Conservation (phyloP, 139 green algal species). For the Chlamydomonas sphaeroides region DNA sequence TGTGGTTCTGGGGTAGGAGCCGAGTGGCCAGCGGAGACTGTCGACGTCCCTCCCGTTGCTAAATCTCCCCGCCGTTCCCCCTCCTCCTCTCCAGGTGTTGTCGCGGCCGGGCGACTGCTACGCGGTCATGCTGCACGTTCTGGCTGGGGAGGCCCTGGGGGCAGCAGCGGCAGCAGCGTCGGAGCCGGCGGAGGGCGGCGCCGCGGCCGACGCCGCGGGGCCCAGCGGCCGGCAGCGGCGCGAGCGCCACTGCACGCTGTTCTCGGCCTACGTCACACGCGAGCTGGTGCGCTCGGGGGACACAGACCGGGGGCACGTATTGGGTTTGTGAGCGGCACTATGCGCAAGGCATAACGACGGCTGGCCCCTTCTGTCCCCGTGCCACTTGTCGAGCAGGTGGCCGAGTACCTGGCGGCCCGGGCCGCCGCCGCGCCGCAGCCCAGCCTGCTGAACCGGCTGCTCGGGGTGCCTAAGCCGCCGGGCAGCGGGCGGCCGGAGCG, state of each 20-base stretch:
- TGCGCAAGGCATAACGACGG: too few species aligned
- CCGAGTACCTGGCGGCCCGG: neutral
- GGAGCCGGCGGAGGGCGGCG: too few species aligned
- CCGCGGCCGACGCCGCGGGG: neutral
- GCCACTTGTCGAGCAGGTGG: too few species aligned
- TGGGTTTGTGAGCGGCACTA: too few species aligned
- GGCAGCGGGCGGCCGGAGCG: constrained; percentile 12
- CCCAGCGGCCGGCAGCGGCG: too few species aligned
- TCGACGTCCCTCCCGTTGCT: too few species aligned
- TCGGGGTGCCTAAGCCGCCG: neutral
- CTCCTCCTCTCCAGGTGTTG: constrained; percentile 49
- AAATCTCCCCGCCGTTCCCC: too few species aligned
- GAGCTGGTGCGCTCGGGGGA: too few species aligned
- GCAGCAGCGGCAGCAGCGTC: neutral
- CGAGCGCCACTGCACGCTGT: constrained; percentile 2
- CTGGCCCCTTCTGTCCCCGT: too few species aligned
- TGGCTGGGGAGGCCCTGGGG: constrained; percentile 36
- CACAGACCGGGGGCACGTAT: too few species aligned
- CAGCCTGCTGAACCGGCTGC: constrained; percentile 26
- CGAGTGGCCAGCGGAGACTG: too few species aligned
- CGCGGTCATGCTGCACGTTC: constrained; percentile 69
- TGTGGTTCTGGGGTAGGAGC: too few species aligned
- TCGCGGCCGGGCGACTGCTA: constrained; percentile 64
- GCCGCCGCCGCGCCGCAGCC: neutral
- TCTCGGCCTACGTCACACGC: constrained; percentile 31